These are phyloP conservation scores for Lyophyllum atratum DNA, from an alignment of 768 basidiomycete species.

Conservation along the genomic window DNA sequence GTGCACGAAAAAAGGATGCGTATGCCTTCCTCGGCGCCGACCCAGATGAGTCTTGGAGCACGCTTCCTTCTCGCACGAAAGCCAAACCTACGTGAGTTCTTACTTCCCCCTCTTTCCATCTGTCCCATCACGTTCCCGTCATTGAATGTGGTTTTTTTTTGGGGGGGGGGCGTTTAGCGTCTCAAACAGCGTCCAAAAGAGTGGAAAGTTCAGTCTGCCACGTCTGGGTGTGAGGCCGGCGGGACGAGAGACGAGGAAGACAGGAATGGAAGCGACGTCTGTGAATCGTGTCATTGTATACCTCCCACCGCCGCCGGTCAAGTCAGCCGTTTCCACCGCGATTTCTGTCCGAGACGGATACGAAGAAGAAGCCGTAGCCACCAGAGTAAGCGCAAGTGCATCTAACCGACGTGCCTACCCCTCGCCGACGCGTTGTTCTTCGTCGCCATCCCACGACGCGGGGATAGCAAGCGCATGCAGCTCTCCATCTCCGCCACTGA, in stretches of 20 bases:
- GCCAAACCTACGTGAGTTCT: conserved; percentile 22
- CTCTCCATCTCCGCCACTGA: neutral
- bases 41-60: conserved; percentile 39
- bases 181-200: neutral
- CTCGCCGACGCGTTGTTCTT: conserved; percentile 15
- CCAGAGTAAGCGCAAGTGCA: neutral
- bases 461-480: too few species aligned
- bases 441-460: neutral
- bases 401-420: conserved; percentile 11
- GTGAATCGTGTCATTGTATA: conserved; percentile 25
- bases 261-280: conserved; percentile 24
- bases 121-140: too few species aligned
- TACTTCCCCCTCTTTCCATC: neutral
- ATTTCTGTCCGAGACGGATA: neutral
- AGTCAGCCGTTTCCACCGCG: neutral
- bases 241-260: conserved; percentile 3
- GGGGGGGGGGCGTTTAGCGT: too few species aligned
- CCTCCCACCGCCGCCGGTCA: conserved; percentile 24
- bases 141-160: too few species aligned
- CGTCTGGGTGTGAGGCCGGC: neutral
- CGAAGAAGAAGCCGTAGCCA: too few species aligned
- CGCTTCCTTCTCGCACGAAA: conserved; percentile 35
- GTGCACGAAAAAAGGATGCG: conserved; percentile 22
- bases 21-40: conserved; percentile 28
- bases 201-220: conserved; percentile 16